phyloP scores from a whole-genome alignment of 2,329 filamentous ascomycete species.

The Dactylellina leptospora region DNA sequence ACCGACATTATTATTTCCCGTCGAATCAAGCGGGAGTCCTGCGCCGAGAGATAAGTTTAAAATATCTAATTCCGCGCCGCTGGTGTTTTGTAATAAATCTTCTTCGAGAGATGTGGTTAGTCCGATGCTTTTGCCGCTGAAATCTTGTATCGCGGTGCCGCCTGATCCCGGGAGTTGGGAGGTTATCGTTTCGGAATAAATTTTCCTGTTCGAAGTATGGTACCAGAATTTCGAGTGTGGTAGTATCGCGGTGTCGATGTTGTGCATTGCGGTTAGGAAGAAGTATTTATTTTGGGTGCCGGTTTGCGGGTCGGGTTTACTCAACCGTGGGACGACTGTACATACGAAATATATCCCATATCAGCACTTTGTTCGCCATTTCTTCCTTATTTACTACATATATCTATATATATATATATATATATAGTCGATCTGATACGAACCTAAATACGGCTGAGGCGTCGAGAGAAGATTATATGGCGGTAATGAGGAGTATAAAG shows the following conservation, averaged over 20 bases:
- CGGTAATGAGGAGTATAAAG: conserved; percentile 4
- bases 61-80: not conserved
- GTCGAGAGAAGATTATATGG: conserved; percentile 6
- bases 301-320: not conserved
- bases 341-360: not conserved
- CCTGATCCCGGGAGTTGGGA: not conserved
- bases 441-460: not conserved
- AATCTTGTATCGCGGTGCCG: not conserved
- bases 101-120: conserved; percentile 21
- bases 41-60: not conserved
- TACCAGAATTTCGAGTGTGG: conserved; percentile 35
- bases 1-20: not conserved
- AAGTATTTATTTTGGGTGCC: conserved; percentile 21
- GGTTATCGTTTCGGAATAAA: conserved; percentile 23
- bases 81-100: not conserved
- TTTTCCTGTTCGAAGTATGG: not conserved
- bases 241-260: conserved; percentile 1
- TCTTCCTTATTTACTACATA: too few species aligned
- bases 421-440: not conserved
- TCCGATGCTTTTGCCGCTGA: too few species aligned
- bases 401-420: not conserved
- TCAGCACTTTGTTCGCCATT: too few species aligned
- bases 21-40: not conserved
- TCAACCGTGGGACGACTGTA: conserved; percentile 22
- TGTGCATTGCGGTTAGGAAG: conserved; percentile 13